Percentiles rank a stretch among this genome's conserved stretches.
Conservation (phyloP, 2,329 filamentous ascomycete genomes). For the Fusarium praegraminearum region DNA sequence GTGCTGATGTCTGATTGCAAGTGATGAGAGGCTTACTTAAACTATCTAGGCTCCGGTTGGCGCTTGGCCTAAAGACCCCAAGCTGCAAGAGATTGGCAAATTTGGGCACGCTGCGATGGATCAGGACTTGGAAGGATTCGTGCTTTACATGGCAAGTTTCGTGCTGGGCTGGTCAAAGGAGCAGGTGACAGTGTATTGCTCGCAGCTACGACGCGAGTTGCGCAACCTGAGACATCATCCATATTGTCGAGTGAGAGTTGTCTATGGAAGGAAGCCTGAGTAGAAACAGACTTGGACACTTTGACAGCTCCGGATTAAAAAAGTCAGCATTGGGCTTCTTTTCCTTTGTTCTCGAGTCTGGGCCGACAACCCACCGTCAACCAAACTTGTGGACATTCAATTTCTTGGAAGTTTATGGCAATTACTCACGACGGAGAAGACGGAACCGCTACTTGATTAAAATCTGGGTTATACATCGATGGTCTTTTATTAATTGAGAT, state of each 20-base stretch:
- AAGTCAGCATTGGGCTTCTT: too few relatives aligned
- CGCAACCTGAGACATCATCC: slow-evolving; percentile 7
- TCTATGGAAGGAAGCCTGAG: slow-evolving; percentile 22
- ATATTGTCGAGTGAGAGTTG: slow-evolving; percentile 22
- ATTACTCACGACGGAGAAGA: too few relatives aligned
- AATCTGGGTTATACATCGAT: too few relatives aligned
- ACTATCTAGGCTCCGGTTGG: slow-evolving; percentile 4
- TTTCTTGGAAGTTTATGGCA: too few relatives aligned
- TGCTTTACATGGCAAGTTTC: slow-evolving; percentile 22
- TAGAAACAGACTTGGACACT: not conserved
- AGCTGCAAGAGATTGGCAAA: slow-evolving; percentile 10
- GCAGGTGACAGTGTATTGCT: slow-evolving; percentile 24
- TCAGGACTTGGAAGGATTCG: slow-evolving; percentile 15
- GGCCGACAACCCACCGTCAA: too few relatives aligned
- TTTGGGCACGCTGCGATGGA: slow-evolving; percentile 17
- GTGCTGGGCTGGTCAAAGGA: slow-evolving; percentile 27
- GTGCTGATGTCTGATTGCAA: not conserved
- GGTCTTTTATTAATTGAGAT: too few relatives aligned
- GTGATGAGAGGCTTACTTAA: not conserved
- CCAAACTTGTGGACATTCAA: too few relatives aligned
- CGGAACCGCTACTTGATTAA: too few relatives aligned
- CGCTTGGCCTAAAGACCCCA: slow-evolving; percentile 11
- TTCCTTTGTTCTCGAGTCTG: too few relatives aligned
- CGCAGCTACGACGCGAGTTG: slow-evolving; percentile 23
- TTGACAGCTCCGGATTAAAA: too few relatives aligned